These are phyloP conservation scores for Hyphodiscus sp. DNA, from an alignment of 2,329 filamentous ascomycete species.

Conservation along the genomic window DNA sequence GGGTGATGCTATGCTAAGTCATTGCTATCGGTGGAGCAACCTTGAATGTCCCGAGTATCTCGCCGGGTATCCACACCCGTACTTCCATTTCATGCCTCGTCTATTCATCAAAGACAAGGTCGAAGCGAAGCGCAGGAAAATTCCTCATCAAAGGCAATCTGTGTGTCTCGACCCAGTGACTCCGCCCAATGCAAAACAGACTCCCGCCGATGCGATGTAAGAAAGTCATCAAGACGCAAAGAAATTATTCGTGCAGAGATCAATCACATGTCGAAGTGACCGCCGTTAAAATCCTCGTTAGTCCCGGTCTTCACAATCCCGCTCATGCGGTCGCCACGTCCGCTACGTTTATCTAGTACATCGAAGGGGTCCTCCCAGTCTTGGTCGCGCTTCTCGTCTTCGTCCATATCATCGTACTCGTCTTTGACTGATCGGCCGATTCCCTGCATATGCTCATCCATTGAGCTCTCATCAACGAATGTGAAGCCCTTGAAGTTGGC, in stretches of 20 bases:
- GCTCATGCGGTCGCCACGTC: conserved; percentile 51
- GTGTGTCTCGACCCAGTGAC: conserved; percentile 7
- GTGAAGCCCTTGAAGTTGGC: conserved; percentile 98
- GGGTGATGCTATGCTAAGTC: neutral
- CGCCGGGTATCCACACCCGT: neutral
- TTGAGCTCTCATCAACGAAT: conserved; percentile 94
- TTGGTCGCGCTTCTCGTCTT: conserved; percentile 44
- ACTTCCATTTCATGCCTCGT: no score
- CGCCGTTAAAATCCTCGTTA: conserved; percentile 51
- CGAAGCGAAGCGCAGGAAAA: neutral
- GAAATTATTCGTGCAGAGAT: conserved; percentile 7
- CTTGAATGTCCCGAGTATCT: neutral
- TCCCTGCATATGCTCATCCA: conserved; percentile 73
- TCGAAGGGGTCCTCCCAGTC: conserved; percentile 36
- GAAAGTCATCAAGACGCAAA: conserved; percentile 5
- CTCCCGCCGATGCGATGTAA: conserved; percentile 20
- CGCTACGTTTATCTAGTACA: conserved; percentile 35
- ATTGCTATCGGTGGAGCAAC: neutral
- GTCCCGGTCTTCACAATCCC: conserved; percentile 51
- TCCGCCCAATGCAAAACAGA: conserved; percentile 24
- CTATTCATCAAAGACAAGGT: neutral
- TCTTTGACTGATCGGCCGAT: conserved; percentile 35
- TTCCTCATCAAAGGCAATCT: neutral
- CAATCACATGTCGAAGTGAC: conserved; percentile 57
- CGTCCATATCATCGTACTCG: conserved; percentile 56